phyloP scores from a whole-genome alignment of 2,329 filamentous ascomycete genomes.

The Juglanconis oblonga region DNA sequence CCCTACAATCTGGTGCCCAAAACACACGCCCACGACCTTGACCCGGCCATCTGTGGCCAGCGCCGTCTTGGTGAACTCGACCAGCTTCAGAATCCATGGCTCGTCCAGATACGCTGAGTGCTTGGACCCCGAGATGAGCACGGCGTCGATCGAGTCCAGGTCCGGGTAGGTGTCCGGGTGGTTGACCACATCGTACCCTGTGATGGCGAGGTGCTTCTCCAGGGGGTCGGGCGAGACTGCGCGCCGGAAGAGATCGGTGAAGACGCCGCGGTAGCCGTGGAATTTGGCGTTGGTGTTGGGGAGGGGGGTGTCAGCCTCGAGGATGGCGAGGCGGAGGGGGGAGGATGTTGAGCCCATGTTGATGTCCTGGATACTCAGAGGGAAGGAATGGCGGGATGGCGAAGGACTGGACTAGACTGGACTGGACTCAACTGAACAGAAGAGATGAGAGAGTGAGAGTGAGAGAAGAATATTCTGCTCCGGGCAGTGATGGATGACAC shows the following conservation, averaged over 20 bases:
- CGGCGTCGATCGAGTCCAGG: constrained; percentile 72
- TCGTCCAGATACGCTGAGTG: constrained; percentile 71
- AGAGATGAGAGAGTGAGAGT: too few species aligned
- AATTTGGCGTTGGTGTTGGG: constrained; percentile 62
- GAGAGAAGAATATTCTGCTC: not conserved
- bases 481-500: not conserved
- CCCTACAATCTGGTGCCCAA: constrained; percentile 82
- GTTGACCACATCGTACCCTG: constrained; percentile 68
- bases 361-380: too few species aligned
- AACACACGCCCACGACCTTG: constrained; percentile 77
- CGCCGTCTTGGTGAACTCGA: constrained; percentile 59
- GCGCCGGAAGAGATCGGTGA: constrained; percentile 56
- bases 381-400: too few species aligned
- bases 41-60: constrained; percentile 60
- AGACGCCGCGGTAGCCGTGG: constrained; percentile 70
- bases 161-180: constrained; percentile 65
- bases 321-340: constrained; percentile 76
- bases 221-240: constrained; percentile 46
- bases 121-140: constrained; percentile 76
- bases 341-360: constrained; percentile 26
- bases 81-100: constrained; percentile 73
- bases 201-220: constrained; percentile 52
- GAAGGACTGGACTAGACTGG: too few species aligned
- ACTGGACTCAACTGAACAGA: too few species aligned
- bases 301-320: constrained; percentile 82